Base-by-base conservation (phyloP, 331 rosid species). In the Cydonia oblonga region DNA sequence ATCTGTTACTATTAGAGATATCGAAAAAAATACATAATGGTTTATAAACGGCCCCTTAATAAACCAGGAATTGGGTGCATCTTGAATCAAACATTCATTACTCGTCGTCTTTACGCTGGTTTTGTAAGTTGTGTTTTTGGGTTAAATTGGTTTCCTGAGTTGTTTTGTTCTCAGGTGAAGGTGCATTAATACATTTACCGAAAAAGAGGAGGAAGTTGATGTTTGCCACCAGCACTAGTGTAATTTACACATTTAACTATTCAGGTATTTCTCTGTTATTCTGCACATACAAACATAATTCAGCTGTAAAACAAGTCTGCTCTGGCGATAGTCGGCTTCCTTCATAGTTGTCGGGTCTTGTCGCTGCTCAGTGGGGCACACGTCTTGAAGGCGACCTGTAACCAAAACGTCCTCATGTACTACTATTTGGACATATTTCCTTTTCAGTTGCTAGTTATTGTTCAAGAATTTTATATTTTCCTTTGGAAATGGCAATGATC, bases 321-420 rank as follows among this genome's bases (percentile, higher is more conserved):
- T 73, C 30, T 62, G 12, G 67, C 44, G 13, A 13, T 60, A 20
- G 15, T 24, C 29, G 15, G 64, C 68, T 54, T 38, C 30, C 33
- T 72, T 64, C 62, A 79, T 30, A 44, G 66, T 51, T 68, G 76
- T 13, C 93, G 86, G 32, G 96, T 82, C 79, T 74, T 84, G 96
- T 68, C 57, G 83, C 57, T 70, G 91, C 73, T 95, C 96, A 5
- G 28, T 30, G n/a, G 20, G 49, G 71, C 61, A 66, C 80, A 42
- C 82, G 79, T 83, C 99, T 89, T 29, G 99, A 95, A 67, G 99
- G 97, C 38, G 96, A 97, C 76, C 99, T n/a, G 86, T 66, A 70
- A 68, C 74, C 64, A 74, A 60, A 26, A 76, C 11, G 25, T 46
- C 52, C 7, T 46, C 15, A 15, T 46, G 51, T 13, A 42, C 51